These are phyloP conservation scores for Wallacemonas rigidus DNA, from an alignment of 208 protist genomes.

Conservation along the genomic window DNA sequence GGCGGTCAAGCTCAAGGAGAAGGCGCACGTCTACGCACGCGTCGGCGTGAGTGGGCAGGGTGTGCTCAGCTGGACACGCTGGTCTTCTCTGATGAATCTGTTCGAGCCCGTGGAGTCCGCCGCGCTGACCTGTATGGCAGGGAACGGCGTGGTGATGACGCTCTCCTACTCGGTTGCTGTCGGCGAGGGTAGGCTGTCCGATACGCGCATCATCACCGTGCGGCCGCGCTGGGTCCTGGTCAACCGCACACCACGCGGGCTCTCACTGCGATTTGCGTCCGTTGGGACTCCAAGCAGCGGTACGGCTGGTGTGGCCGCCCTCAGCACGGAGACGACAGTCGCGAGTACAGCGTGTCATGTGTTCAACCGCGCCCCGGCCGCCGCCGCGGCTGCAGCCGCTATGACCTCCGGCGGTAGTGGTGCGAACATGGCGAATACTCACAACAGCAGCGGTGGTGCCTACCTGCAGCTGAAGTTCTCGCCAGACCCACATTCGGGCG, in stretches of 20 bases:
- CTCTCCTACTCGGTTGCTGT: conserved; percentile 70
- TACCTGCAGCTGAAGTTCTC: conserved; percentile 20
- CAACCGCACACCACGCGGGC: conserved; percentile 47
- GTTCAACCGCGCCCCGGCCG: conserved; percentile 3
- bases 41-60: conserved; percentile 22
- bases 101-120: conserved; percentile 25
- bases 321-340: conserved; percentile 14
- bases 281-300: neutral
- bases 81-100: conserved; percentile 38
- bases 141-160: conserved; percentile 24
- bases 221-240: conserved; percentile 71
- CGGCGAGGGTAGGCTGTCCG: conserved; percentile 37
- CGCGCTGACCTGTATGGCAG: conserved; percentile 25
- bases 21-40: conserved; percentile 34
- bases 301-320: conserved; percentile 13
- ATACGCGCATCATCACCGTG: conserved; percentile 59
- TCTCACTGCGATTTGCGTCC: conserved; percentile 20
- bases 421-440: neutral
- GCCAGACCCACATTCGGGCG: conserved; percentile 20
- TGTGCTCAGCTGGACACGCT: conserved; percentile 40
- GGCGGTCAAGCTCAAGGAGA: conserved; percentile 32
- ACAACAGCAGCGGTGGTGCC: conserved; percentile 13
- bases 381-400: neutral
- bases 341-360: conserved; percentile 11
- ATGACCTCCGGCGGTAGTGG: neutral